phyloP scores from a whole-genome alignment of 2,329 filamentous ascomycete genomes.

The Ophiostoma pallidulum region DNA sequence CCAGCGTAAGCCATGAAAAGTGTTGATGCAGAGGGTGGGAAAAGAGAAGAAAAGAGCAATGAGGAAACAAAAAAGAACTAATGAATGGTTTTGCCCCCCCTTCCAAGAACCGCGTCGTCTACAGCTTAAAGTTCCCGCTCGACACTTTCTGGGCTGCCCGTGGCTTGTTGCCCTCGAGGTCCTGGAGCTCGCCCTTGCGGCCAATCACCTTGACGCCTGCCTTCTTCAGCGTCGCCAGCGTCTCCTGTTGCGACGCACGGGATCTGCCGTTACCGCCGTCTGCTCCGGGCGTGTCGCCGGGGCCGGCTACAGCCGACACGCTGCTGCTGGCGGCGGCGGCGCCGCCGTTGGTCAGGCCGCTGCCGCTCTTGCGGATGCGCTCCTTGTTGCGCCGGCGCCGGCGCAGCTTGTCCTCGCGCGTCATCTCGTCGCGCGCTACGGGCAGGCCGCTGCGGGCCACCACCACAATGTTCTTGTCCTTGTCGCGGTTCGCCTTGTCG shows the following conservation, averaged over 20 bases:
- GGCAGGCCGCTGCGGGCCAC: conserved; percentile 69
- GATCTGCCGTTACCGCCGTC: conserved; percentile 42
- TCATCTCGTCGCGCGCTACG: conserved; percentile 76
- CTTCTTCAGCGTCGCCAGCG: conserved; percentile 40
- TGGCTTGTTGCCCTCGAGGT: conserved; percentile 73
- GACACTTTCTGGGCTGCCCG: conserved; percentile 40
- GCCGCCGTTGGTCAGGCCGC: conserved; percentile 19
- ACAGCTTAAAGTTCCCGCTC: conserved; percentile 55
- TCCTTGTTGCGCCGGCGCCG: conserved; percentile 76
- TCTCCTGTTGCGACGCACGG: conserved; percentile 27
- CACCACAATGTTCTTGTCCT: conserved; percentile 39
- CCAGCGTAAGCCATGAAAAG: background rate
- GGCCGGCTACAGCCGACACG: conserved; percentile 31
- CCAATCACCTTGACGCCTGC: conserved; percentile 88
- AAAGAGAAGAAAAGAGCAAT: too few species aligned
- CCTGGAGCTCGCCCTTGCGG: conserved; percentile 74
- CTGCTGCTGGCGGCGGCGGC: conserved; percentile 26
- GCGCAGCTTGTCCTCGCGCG: conserved; percentile 71
- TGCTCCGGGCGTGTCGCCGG: conserved; percentile 41
- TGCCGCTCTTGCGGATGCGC: conserved; percentile 61
- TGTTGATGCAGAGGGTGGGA: too few species aligned
- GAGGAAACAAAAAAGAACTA: too few species aligned
- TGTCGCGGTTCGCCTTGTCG: conserved; percentile 41
- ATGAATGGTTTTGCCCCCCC: too few species aligned
- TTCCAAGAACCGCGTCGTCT: too few species aligned